Base-by-base conservation (phyloP, 768 basidiomycete species). In the Kwoniella sp. region DNA sequence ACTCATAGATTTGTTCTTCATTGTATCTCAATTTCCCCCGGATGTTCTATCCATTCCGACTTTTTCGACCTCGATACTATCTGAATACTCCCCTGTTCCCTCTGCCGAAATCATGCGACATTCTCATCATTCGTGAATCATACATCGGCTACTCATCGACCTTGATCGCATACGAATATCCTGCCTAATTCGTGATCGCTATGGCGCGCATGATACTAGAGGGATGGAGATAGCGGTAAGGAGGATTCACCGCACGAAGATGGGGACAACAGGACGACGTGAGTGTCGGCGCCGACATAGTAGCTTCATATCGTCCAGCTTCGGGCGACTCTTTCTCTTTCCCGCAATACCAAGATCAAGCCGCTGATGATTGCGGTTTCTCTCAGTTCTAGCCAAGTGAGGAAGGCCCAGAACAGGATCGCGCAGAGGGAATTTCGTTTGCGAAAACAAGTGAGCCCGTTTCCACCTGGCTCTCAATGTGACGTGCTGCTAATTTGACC, bases 371-470 rank as follows among this genome's bases (percentile, higher is more conserved):
- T 45, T 45, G 41, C 7, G 7, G 34, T 7, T 25, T 23, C 20
- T 58, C 55, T 12, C 45, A 67, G 66, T 9, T 68, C 69, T 2
- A 68, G 62, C 22, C 66, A 74, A 45, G 69, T 72, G 15, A 53
- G 81, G 37, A 76, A 81, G 48, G 78, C 74, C 17, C 80, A 80
- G 69, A 81, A 82, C 57, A 58, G 80, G 53, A 75, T 95, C 58
- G 93, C 93, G 1, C 93, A 95, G 78, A 86, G 93, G 20, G 93
- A 96, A 79, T 96, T 95, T 75, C 87, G 93, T 55, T 82, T 93
- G 57, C 84, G 93, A 73, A 96, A 96, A 78, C 93, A 95, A 75
- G 93, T 94, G 69, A 85, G 89, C 79, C 89, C 89, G 22, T n/a
- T 37, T n/a, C n/a, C 50, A 22, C 20, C 31, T 38, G 11, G 17